These are phyloP conservation scores for Pseudopithomyces maydicus DNA, from an alignment of 2,329 filamentous ascomycete species.

Conservation along the genomic window DNA sequence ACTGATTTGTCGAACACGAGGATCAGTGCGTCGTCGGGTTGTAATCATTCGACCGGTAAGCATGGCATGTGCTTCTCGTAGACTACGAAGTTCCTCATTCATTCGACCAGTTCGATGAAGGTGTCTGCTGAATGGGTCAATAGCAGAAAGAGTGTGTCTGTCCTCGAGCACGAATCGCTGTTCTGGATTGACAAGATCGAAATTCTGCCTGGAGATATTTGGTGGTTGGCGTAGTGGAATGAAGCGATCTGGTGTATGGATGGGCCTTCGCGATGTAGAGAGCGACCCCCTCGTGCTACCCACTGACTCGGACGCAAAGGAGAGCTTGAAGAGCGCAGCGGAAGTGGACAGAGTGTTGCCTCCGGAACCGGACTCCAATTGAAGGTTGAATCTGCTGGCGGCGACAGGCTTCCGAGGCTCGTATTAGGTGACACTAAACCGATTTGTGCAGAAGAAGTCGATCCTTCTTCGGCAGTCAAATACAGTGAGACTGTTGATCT, in stretches of 20 bases:
- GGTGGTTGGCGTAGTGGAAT: slow-evolving; percentile 55
- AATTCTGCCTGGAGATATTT: slow-evolving; percentile 53
- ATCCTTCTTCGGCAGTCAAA: slow-evolving; percentile 1
- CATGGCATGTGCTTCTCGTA: slow-evolving; percentile 39
- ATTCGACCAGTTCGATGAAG: slow-evolving; percentile 39
- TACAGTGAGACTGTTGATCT: background rate
- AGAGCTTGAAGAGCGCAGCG: slow-evolving; percentile 32
- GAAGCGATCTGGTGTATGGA: slow-evolving; percentile 62
- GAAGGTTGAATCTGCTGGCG: slow-evolving; percentile 1
- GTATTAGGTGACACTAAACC: slow-evolving; percentile 5
- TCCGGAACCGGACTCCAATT: background rate
- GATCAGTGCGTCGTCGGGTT: slow-evolving; percentile 22
- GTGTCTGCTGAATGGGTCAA: slow-evolving; percentile 60
- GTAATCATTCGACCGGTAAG: slow-evolving; percentile 25
- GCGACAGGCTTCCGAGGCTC: background rate
- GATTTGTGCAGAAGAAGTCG: background rate
- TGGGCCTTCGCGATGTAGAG: slow-evolving; percentile 21
- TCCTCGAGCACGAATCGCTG: slow-evolving; percentile 54
- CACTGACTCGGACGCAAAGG: slow-evolving; percentile 42
- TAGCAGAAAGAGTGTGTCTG: slow-evolving; percentile 49
- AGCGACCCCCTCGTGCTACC: slow-evolving; percentile 27
- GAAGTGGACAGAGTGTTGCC: slow-evolving; percentile 16
- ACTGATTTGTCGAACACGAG: slow-evolving; percentile 58
- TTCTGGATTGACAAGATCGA: slow-evolving; percentile 57
- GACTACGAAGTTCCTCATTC: slow-evolving; percentile 37